Evolutionary conservation across 2,329 filamentous ascomycete genomes (phyloP), one percentile per base, ranked within the genome.

Genomic region (Fusarium buharicum): DNA sequence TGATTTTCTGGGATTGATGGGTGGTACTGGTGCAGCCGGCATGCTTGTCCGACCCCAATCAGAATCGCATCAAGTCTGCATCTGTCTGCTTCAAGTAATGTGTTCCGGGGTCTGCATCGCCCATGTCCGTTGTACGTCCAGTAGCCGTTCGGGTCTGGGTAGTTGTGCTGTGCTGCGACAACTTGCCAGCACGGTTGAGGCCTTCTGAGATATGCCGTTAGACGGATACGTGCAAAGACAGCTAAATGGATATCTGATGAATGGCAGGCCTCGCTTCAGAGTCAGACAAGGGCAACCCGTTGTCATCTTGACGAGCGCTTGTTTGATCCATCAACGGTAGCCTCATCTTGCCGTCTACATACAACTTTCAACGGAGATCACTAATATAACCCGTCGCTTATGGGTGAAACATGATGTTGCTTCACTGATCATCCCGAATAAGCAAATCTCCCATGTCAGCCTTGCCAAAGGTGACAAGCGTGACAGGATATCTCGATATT

Each of bases 161-260:
- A 51, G 50, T 40, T 52, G n/a, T n/a, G n/a, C n/a, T n/a, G 38
- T 55, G 37, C 30, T 50, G 52, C 55, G 59, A 48, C 49, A 54
- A 40, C 38, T 55, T 67, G 62, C 62, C 61, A 66, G 59, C 66
- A 66, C 62, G 68, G 68, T 56, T 61, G 66, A 62, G 53, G 59
- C 57, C 55, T 47, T 64, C 61, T 54, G 54, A 46, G 64, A 60
- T 50, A 65, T 55, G 49, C 52, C 40, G 49, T 62, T 62, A 49
- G 53, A 55, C 54, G 53, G 62, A 63, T 62, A 55, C 46, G 44
- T 65, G 43, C 62, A 66, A 57, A 65, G 57, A 50, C 45, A 55
- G 53, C 43, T 31, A 60, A 37, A 60, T 52, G 55, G 57, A 59
- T 65, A 65, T 55, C 50, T 59, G 47, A 52, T 54, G 59, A 40